phyloP scores from a whole-genome alignment of 108 stramenopile species.

The Cyclotella kingstonii region DNA sequence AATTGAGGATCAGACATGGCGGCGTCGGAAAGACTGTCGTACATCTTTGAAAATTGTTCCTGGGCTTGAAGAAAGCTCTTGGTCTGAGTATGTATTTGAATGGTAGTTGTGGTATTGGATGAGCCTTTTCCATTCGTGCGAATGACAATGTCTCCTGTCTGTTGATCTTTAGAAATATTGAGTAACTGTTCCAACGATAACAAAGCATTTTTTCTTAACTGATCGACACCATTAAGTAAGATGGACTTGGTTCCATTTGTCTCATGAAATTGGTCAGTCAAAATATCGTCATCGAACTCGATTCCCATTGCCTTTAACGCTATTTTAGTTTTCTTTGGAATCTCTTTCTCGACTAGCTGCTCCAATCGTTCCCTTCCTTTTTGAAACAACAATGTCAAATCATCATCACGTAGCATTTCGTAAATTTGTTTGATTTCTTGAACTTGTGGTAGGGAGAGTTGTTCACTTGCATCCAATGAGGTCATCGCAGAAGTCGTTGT shows the following conservation, averaged over 20 bases:
- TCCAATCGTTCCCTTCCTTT: slow-evolving; percentile 64
- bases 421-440: slow-evolving; percentile 64
- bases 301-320: slow-evolving; percentile 67
- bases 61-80: slow-evolving; percentile 17
- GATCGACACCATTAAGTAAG: too few species aligned
- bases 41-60: slow-evolving; percentile 66
- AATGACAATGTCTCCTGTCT: slow-evolving; percentile 13
- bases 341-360: slow-evolving; percentile 60
- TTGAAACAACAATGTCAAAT: slow-evolving; percentile 65
- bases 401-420: slow-evolving; percentile 79
- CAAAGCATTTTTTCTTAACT: slow-evolving; percentile 69
- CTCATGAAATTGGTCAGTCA: too few species aligned
- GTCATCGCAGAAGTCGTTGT: slow-evolving; percentile 18
- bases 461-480: slow-evolving; percentile 10
- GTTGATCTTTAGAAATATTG: slow-evolving; percentile 11
- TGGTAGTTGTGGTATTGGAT: background rate
- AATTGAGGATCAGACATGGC: slow-evolving; percentile 73
- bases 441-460: slow-evolving; percentile 28
- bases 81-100: slow-evolving; percentile 20
- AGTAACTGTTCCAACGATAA: slow-evolving; percentile 27
- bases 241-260: too few species aligned
- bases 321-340: slow-evolving; percentile 56
- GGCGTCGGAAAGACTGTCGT: slow-evolving; percentile 63
- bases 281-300: slow-evolving; percentile 44
- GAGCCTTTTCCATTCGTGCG: slow-evolving; percentile 5